Evolutionary conservation across 306 rosid species (phyloP), one percentile per base, ranked within the genome.

Genomic region (Vigna radiata): DNA sequence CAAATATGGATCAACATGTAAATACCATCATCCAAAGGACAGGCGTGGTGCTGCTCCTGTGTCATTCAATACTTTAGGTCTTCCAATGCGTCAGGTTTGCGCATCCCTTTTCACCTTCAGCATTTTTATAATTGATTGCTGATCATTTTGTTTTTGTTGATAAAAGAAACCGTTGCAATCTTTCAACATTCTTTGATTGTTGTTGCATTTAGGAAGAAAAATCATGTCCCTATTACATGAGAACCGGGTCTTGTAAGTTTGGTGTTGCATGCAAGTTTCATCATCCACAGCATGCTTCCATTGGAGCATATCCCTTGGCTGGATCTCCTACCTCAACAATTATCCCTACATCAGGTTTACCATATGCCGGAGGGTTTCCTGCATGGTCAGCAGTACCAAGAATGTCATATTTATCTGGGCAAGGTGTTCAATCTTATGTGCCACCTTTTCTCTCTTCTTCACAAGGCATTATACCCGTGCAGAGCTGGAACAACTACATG

Each of bases 241-340:
- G 98, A 77, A 94, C 91, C 25, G 96, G 96, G 19, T 50, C 83
- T 2, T 94, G 98, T 79, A 94, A 94, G 86, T 94, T 91, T 86
- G 98, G 98, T 83, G 90, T 89, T 75, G 95, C 97, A 12, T 94
- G 98, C 89, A 94, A 94, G 89, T 94, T 94, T 81, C 87, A 91
- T 73, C 98, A 94, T 83, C 98, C 97, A 17, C 94, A 79, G 82
- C 95, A 91, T 48, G 80, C 85, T 61, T 79, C 94, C 27, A 23
- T 78, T 70, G 92, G 89, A 71, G 83, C 85, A 56, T 74, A 74
- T 19, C 91, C 91, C 2, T 65, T 72, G 75, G 77, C 87, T 81
- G 83, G 86, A 44, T 75, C 89, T 59, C 83, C 88, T 76, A 81
- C 90, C 75, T 79, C 96, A 23, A 61, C 90, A 60, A 72, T 81